Evolutionary conservation across 208 protist genomes (phyloP).

Genomic region (Leishmania tarentolae): DNA sequence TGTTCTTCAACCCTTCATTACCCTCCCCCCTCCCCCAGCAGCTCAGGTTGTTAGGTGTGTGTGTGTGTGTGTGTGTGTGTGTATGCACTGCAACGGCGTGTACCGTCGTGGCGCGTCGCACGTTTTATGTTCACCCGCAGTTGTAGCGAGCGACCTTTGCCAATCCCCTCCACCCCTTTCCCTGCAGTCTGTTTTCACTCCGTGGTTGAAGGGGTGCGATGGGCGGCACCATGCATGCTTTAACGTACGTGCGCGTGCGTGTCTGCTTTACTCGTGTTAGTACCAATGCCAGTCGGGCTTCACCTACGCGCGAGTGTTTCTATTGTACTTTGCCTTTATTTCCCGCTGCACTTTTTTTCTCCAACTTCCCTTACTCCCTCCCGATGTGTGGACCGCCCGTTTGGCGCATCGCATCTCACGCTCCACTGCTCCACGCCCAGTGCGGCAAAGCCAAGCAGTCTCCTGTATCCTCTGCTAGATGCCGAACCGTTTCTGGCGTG

Average conservation of each 20-base stretch:
- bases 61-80: no score
- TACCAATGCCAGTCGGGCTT: not conserved
- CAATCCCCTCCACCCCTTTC: no score
- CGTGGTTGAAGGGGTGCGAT: not conserved
- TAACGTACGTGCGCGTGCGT: not conserved
- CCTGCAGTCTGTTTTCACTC: not conserved
- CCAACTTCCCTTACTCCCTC: not conserved
- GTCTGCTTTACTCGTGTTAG: not conserved
- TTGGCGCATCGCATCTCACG: not conserved
- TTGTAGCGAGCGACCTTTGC: not conserved
- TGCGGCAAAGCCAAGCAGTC: not conserved
- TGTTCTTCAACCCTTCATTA: not conserved
- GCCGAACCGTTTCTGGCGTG: not conserved
- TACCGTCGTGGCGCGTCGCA: not conserved
- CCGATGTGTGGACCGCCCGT: not conserved
- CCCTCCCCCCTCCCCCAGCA: not conserved
- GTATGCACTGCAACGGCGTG: not conserved
- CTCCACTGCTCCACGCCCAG: not conserved
- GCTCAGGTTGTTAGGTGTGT: not conserved
- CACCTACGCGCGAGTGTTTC: not conserved
- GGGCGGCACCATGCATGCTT: not conserved
- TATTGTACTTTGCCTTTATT: not conserved
- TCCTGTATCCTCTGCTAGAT: not conserved
- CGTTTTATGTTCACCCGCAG: not conserved
- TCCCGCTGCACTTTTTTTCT: not conserved